Conservation (phyloP, 148 eudicot species). For the Gaultheria prostrata region DNA sequence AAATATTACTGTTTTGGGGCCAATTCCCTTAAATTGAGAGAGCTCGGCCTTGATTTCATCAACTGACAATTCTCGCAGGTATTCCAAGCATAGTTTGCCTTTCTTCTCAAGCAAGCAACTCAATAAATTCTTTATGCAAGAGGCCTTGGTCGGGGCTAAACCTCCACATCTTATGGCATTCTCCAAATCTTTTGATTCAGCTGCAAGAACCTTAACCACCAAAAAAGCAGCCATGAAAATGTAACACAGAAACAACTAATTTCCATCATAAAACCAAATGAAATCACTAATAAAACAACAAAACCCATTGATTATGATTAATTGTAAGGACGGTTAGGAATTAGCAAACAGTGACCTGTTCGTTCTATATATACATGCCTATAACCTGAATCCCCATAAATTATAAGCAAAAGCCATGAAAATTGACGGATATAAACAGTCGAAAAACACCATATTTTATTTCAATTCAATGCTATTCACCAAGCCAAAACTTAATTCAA, state of each 20-base stretch:
- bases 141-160: slow-evolving; percentile 74
- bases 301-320: not conserved
- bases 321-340: not conserved
- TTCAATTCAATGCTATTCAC: not conserved
- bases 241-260: slow-evolving; percentile 4
- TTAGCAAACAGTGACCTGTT: not conserved
- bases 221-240: slow-evolving; percentile 5
- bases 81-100: slow-evolving; percentile 75
- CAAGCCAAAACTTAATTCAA: slow-evolving; percentile 8
- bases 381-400: not conserved
- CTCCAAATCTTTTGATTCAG: slow-evolving; percentile 60
- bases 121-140: slow-evolving; percentile 71
- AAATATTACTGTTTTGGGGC: slow-evolving; percentile 76
- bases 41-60: slow-evolving; percentile 77
- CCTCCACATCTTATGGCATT: slow-evolving; percentile 92
- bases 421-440: not conserved
- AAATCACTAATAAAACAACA: not conserved
- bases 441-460: not conserved
- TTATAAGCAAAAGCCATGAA: not conserved
- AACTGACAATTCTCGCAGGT: slow-evolving; percentile 63
- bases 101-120: slow-evolving; percentile 54
- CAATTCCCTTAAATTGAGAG: slow-evolving; percentile 80
- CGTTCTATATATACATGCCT: not conserved
- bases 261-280: not conserved
- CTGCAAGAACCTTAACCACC: slow-evolving; percentile 61